These are phyloP conservation scores for Penicillium cataractarum DNA, from an alignment of 495 filamentous ascomycete genomes.

Conservation along the genomic window DNA sequence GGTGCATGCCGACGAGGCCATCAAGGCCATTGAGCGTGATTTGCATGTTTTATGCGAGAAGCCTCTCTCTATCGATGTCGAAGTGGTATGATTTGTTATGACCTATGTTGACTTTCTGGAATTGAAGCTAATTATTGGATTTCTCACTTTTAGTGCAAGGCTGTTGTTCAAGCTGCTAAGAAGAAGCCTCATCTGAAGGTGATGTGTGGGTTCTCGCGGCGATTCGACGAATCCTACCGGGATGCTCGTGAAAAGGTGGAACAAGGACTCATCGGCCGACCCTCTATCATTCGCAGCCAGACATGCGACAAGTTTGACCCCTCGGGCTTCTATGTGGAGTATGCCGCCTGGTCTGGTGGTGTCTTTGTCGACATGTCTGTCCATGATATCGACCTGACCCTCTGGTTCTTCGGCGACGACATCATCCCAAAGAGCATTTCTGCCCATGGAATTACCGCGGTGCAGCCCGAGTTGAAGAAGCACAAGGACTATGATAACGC, in stretches of 20 bases:
- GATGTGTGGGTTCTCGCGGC: conserved; percentile 63
- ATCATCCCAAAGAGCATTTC: conserved; percentile 52
- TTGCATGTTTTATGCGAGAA: conserved; percentile 58
- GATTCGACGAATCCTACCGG: conserved; percentile 60
- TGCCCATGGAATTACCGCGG: conserved; percentile 60
- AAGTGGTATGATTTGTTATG: conserved; percentile 36
- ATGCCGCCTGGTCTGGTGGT: conserved; percentile 57
- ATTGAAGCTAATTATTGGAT: background rate
- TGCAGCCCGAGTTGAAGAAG: conserved; percentile 61
- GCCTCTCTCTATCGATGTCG: conserved; percentile 46
- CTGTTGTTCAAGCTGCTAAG: conserved; percentile 18
- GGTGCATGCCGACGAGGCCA: conserved; percentile 45
- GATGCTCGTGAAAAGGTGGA: conserved; percentile 52
- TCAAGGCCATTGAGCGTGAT: conserved; percentile 50
- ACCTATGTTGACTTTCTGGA: background rate
- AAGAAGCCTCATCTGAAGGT: conserved; percentile 52
- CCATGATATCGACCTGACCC: conserved; percentile 60
- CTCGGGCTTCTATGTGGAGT: conserved; percentile 58
- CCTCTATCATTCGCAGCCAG: conserved; percentile 58
- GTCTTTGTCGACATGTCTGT: conserved; percentile 66
- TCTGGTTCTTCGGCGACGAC: conserved; percentile 62
- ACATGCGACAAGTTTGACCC: conserved; percentile 62
- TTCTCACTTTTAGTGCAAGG: conserved; percentile 9
- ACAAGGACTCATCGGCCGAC: conserved; percentile 51
- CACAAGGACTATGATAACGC: conserved; percentile 66